These are phyloP conservation scores for Diaporthe citriasiana DNA, from an alignment of 2,329 filamentous ascomycete species.

Conservation along the genomic window DNA sequence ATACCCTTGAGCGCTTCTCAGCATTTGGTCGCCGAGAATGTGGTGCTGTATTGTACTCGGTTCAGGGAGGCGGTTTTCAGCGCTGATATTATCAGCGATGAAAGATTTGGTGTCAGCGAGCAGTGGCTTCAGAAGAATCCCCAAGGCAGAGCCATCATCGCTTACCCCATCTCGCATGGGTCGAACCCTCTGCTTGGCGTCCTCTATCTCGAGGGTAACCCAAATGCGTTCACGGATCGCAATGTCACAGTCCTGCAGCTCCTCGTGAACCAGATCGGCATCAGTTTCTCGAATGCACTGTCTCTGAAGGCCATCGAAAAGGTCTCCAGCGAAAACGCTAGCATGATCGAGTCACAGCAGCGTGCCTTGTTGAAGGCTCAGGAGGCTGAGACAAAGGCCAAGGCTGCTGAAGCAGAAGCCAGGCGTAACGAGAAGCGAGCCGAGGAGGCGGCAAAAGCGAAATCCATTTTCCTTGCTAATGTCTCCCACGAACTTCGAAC, in stretches of 20 bases:
- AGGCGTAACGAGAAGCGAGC: slow-evolving; percentile 85
- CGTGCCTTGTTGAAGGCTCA: slow-evolving; percentile 79
- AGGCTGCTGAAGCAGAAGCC: slow-evolving; percentile 81
- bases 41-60: slow-evolving; percentile 81
- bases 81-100: slow-evolving; percentile 80
- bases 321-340: slow-evolving; percentile 82
- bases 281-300: slow-evolving; percentile 78
- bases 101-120: slow-evolving; percentile 81
- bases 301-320: slow-evolving; percentile 80
- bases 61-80: slow-evolving; percentile 83
- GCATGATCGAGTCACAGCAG: slow-evolving; percentile 84
- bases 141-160: slow-evolving; percentile 80
- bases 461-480: slow-evolving; percentile 84
- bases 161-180: slow-evolving; percentile 79
- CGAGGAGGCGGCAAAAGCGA: slow-evolving; percentile 86
- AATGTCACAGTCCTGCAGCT: slow-evolving; percentile 77
- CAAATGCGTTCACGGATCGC: slow-evolving; percentile 81
- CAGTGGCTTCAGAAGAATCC: slow-evolving; percentile 78
- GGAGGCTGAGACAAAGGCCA: slow-evolving; percentile 82
- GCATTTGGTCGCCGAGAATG: slow-evolving; percentile 77
- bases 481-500: slow-evolving; percentile 87
- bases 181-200: slow-evolving; percentile 79
- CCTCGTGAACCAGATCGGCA: slow-evolving; percentile 83
- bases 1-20: slow-evolving; percentile 76
- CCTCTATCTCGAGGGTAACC: slow-evolving; percentile 81